phyloP scores from a whole-genome alignment of 345 rosid genomes.

The Mangifera indica region DNA sequence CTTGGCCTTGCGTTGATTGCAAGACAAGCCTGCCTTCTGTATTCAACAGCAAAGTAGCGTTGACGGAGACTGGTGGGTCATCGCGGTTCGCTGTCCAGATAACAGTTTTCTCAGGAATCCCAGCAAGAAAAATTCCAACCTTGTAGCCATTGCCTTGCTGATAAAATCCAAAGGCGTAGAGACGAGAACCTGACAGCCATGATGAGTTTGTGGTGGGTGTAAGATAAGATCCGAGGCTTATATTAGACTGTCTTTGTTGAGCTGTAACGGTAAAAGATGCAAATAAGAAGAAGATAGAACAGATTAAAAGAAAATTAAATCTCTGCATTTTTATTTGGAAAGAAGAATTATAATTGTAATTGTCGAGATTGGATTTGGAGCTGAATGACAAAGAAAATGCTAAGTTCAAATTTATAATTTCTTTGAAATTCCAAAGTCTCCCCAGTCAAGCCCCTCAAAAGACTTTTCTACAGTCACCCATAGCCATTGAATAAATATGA shows the following conservation, averaged over 20 bases:
- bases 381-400: too few species aligned
- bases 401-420: too few species aligned
- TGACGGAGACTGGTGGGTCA: slow-evolving; percentile 10
- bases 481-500: too few species aligned
- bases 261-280: background rate
- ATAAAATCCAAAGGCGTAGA: slow-evolving; percentile 38
- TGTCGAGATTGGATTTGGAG: too few species aligned
- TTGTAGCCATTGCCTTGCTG: slow-evolving; percentile 18
- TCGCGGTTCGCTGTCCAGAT: slow-evolving; percentile 23
- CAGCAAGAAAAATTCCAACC: slow-evolving; percentile 29
- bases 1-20: background rate
- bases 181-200: slow-evolving; percentile 41
- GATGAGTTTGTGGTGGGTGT: slow-evolving; percentile 14
- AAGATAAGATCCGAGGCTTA: slow-evolving; percentile 23
- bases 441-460: too few species aligned
- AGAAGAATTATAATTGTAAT: too few species aligned
- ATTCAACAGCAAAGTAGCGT: slow-evolving; percentile 15
- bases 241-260: slow-evolving; percentile 25
- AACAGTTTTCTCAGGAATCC: background rate
- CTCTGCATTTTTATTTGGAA: background rate
- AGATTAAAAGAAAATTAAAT: background rate
- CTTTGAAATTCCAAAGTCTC: too few species aligned
- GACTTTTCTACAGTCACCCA: too few species aligned
- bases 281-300: background rate
- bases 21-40: slow-evolving; percentile 8